These are phyloP conservation scores for Thalassiosira livingstoniorum DNA, from an alignment of 352 stramenopile genomes.

Conservation along the genomic window DNA sequence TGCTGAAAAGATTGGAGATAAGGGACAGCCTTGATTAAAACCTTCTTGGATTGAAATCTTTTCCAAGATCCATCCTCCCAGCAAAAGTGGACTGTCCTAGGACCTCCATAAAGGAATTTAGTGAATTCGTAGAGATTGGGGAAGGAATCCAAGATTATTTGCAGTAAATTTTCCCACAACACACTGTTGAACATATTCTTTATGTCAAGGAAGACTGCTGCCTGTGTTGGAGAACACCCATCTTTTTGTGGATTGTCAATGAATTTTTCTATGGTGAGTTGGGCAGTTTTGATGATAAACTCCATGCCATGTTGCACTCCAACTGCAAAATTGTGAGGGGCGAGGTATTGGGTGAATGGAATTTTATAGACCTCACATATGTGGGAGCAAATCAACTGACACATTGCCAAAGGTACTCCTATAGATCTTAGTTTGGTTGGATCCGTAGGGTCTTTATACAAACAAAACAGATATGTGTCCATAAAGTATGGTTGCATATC, in stretches of 20 bases:
- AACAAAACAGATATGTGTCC: no score
- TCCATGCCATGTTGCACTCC: constrained; percentile 32
- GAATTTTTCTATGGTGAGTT: constrained; percentile 35
- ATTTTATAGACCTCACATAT: no score
- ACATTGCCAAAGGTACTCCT: no score
- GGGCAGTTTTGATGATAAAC: constrained; percentile 32
- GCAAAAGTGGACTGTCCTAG: constrained; percentile 23
- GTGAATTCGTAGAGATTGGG: constrained; percentile 24
- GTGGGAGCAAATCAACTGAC: no score
- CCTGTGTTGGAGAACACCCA: not conserved
- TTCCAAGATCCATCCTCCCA: constrained; percentile 27
- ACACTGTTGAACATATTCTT: constrained; percentile 56
- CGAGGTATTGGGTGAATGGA: no score
- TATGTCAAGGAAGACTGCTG: constrained; percentile 28
- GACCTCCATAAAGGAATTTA: constrained; percentile 16
- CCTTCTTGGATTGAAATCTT: constrained; percentile 31
- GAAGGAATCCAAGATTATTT: constrained; percentile 21
- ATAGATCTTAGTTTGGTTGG: no score
- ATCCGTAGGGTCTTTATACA: no score
- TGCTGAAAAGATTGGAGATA: constrained; percentile 33
- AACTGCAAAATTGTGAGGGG: constrained; percentile 40
- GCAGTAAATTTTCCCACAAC: constrained; percentile 5
- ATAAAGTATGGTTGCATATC: no score
- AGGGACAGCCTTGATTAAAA: constrained; percentile 40
- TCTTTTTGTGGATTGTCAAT: constrained; percentile 15